Evolutionary conservation across 371 early-diverging fungal genomes (phyloP), one percentile per base, ranked within the genome.

Genomic region (Actinomortierella wolfii): DNA sequence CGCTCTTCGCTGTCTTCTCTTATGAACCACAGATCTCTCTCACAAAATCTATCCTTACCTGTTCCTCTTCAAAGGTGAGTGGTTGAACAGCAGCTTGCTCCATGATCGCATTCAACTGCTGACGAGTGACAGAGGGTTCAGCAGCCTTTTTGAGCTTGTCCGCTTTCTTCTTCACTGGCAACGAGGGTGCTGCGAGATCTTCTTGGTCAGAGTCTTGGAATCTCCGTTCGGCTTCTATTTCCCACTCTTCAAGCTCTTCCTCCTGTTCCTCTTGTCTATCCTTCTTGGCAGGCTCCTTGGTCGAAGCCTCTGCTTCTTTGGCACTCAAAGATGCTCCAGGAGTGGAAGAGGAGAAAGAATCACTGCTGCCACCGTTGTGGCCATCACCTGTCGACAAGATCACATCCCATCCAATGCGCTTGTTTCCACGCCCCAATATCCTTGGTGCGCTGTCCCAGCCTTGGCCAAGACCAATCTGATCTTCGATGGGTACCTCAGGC

Each of bases 161-260:
- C 4, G 23, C 45, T 15, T 9, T 23, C n/a, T 44, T 29, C 50
- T 54, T 59, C 9, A 28, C 51, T 6, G 51, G 51, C 34, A 51
- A 28, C 13, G 60, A 57, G 1, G 70, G 70, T 3, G 64, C 61
- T 5, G 63, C 68, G 9, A 47, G 61, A 51, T 69, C 64, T n/a
- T 71, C 66, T 6, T 46, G 24, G 45, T 66, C 73, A 14, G 65
- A 60, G 18, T 57, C 66, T 56, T 71, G 61, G 41, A 71, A 62
- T 23, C 61, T 65, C 21, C 61, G 61, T 25, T 71, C 73, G 2
- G 73, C 73, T 15, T 71, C 73, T 34, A 71, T 71, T 39, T 71
- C 73, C 73, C 73, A 71, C 21, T 71, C 73, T 28, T 71, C 73
- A 23, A 71, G 45, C 39, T 65, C 66, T 8, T 71, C 73, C 44